Conservation (phyloP, 208 protist species). For the Wallacemonas sp. region DNA sequence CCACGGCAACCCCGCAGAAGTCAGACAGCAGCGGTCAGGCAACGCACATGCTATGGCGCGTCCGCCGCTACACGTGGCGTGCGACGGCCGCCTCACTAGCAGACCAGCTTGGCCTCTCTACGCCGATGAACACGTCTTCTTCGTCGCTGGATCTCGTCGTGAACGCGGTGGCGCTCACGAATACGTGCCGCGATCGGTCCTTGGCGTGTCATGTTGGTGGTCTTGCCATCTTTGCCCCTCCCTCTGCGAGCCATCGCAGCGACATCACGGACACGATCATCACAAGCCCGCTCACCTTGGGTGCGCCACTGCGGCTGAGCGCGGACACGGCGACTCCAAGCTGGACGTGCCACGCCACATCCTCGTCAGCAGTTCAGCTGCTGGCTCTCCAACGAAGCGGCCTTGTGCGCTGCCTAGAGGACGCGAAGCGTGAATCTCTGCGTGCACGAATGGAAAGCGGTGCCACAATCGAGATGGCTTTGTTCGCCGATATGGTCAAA, state of each 20-base stretch:
- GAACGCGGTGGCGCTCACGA: slow-evolving; percentile 23
- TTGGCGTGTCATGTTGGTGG: slow-evolving; percentile 42
- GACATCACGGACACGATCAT: no score
- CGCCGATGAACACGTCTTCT: not conserved
- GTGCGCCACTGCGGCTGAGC: not conserved
- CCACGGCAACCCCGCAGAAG: no score
- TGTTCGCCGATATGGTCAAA: slow-evolving; percentile 2
- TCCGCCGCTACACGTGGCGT: slow-evolving; percentile 6
- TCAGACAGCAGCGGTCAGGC: not conserved
- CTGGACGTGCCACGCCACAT: slow-evolving; percentile 2
- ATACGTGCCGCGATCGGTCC: slow-evolving; percentile 18
- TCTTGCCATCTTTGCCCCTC: slow-evolving; percentile 17
- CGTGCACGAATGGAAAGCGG: not conserved
- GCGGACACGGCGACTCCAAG: not conserved
- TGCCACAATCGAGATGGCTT: not conserved
- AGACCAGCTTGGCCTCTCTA: not conserved
- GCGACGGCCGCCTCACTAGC: not conserved
- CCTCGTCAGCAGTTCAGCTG: slow-evolving; percentile 15
- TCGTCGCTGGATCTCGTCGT: not conserved
- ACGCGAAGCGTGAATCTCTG: not conserved
- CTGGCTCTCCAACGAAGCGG: slow-evolving; percentile 8
- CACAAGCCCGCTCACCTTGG: slow-evolving; percentile 22
- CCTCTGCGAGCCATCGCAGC: no score
- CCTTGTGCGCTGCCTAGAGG: not conserved
- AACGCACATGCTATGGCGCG: not conserved